phyloP scores from a whole-genome alignment of 1,139 yeast species.

The Saccharomyces hybrid region DNA sequence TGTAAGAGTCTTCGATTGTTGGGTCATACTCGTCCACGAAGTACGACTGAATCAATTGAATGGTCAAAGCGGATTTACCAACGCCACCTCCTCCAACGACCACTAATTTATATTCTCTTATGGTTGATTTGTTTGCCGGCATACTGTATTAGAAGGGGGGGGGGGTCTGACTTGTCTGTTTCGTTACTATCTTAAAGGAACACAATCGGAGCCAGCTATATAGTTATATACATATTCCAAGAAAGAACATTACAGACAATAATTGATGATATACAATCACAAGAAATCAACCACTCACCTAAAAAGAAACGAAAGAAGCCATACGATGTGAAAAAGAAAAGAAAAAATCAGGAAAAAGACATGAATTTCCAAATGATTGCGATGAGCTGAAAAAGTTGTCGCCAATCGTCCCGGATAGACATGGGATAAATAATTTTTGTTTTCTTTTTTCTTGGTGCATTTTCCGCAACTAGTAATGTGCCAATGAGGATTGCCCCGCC shows the following conservation, averaged over 20 bases:
- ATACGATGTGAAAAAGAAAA: no score
- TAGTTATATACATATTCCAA: no score
- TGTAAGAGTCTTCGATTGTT: constrained; percentile 82
- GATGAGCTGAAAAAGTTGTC: no score
- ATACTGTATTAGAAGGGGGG: background rate
- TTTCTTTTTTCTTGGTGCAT: background rate
- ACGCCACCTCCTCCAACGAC: constrained; percentile 98
- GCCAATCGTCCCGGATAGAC: background rate
- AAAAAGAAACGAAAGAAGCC: background rate
- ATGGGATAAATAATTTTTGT: background rate
- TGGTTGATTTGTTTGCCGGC: background rate
- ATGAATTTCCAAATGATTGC: no score
- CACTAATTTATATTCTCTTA: constrained; percentile 68
- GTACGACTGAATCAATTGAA: constrained; percentile 78
- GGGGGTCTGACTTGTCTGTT: no score
- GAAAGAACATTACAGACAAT: no score
- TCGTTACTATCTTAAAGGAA: background rate
- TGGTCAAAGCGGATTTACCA: constrained; percentile 89
- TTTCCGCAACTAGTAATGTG: background rate
- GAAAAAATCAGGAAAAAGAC: no score
- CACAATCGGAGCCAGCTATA: background rate
- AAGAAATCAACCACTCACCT: background rate
- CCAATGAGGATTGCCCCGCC: no score
- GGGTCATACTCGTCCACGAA: constrained; percentile 95
- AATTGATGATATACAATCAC: no score